Conservation (phyloP, 2,329 filamentous ascomycete species). For the Exutisphaerella laricina region DNA sequence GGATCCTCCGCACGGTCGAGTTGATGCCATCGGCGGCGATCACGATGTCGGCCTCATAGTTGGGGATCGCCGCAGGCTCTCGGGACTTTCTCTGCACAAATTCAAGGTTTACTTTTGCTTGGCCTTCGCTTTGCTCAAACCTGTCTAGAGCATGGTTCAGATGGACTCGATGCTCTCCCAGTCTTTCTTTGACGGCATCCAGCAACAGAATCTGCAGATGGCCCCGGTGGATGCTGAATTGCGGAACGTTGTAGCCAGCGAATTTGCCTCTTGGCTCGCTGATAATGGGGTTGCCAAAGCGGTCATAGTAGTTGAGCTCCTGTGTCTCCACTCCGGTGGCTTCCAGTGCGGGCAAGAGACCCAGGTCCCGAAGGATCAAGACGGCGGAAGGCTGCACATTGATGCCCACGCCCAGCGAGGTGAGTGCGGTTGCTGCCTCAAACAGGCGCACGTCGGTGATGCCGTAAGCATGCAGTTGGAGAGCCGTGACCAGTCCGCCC, state of each 20-base stretch:
- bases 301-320: conserved; percentile 44
- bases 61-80: conserved; percentile 27
- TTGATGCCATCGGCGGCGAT: conserved; percentile 45
- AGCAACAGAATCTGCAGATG: conserved; percentile 44
- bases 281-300: conserved; percentile 41
- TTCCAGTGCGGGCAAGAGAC: conserved; percentile 38
- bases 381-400: conserved; percentile 45
- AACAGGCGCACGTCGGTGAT: conserved; percentile 46
- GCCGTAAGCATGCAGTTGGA: conserved; percentile 48
- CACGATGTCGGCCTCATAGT: conserved; percentile 34
- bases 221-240: conserved; percentile 44
- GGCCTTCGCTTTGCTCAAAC: conserved; percentile 35
- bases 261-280: conserved; percentile 39
- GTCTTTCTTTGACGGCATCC: conserved; percentile 38
- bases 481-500: conserved; percentile 50
- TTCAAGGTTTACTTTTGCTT: conserved; percentile 11
- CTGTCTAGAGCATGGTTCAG: conserved; percentile 36
- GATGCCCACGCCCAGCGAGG: conserved; percentile 43
- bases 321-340: conserved; percentile 39
- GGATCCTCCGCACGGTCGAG: conserved; percentile 37
- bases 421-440: conserved; percentile 39
- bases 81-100: conserved; percentile 15
- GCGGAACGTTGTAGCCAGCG: conserved; percentile 42
- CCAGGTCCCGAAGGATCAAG: conserved; percentile 41
- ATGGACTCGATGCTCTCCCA: conserved; percentile 37